Evolutionary conservation across 73 alveolate species (phyloP).

Genomic region (Paramecium bursaria): DNA sequence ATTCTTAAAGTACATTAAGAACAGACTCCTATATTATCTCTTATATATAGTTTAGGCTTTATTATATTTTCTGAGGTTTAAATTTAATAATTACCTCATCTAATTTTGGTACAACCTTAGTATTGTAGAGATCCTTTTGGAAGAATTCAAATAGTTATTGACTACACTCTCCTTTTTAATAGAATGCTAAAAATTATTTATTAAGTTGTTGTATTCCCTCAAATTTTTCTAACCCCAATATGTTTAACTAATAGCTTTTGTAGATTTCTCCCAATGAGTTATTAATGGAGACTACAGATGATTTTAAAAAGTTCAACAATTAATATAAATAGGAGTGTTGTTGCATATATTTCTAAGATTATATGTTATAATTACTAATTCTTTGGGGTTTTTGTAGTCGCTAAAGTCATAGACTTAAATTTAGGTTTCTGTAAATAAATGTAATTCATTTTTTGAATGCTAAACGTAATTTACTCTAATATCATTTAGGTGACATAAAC

Average conservation of each 20-base stretch:
- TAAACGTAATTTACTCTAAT: not conserved
- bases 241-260: slow-evolving; percentile 24
- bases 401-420: slow-evolving; percentile 41
- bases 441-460: slow-evolving; percentile 1
- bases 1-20: slow-evolving; percentile 18
- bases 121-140: slow-evolving; percentile 37
- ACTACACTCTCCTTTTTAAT: slow-evolving; percentile 27
- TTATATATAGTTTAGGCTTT: slow-evolving; percentile 15
- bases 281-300: slow-evolving; percentile 4
- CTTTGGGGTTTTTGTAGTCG: not conserved
- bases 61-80: not conserved
- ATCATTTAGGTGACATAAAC: not conserved
- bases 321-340: slow-evolving; percentile 20
- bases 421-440: slow-evolving; percentile 6
- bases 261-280: slow-evolving; percentile 15
- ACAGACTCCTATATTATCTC: slow-evolving; percentile 37
- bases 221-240: slow-evolving; percentile 20
- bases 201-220: slow-evolving; percentile 20
- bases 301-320: not conserved
- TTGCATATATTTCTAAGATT: slow-evolving; percentile 23
- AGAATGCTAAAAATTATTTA: not conserved
- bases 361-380: not conserved
- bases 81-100: slow-evolving; percentile 41
- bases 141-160: slow-evolving; percentile 12
- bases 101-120: slow-evolving; percentile 27